Base-by-base conservation (phyloP, 257 asterid genomes). In the Hygrophila difformis region DNA sequence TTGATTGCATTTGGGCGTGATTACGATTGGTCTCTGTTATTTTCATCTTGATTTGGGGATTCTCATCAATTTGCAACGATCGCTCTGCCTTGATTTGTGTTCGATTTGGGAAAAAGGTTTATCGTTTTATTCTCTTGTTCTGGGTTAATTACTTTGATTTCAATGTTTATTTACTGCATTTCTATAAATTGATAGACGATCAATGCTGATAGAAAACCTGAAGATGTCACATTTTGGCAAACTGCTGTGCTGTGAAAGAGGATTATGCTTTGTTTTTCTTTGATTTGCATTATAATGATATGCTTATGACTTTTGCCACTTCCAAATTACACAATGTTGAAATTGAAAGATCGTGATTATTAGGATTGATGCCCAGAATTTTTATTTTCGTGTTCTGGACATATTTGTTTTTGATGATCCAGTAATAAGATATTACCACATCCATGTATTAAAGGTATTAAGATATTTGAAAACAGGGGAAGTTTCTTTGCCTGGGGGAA, bases 401-500 rank as follows among this genome's bases (percentile, higher is more conserved):
- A n/a, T n/a, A n/a, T n/a, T n/a, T n/a, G n/a, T n/a, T n/a, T n/a
- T n/a, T n/a, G n/a, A n/a, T n/a, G n/a, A n/a, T n/a, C n/a, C n/a
- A n/a, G n/a, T n/a, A n/a, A n/a, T n/a, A n/a, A n/a, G n/a, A n/a
- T n/a, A n/a, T n/a, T n/a, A n/a, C n/a, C n/a, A n/a, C n/a, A n/a
- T n/a, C n/a, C n/a, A n/a, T 3, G 49, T 42, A 33, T 37, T 36
- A 39, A 29, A n/a, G n/a, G 38, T 51, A 22, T 26, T 46, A 15
- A 8, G 28, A 34, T 38, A 52, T 51, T 49, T 45, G 56, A 61
- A 35, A 60, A 53, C 57, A 89, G 98, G 98, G 51, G 98, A 89
- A 73, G 91, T 89, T 12, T 74, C 97, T 6, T 62, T 89, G 68
- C 97, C 96, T 0, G 96, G 97, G 42, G 97, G 97, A 23, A 89